Base-by-base conservation (phyloP, 306 rosid genomes). In the Oemleria cerasiformis region DNA sequence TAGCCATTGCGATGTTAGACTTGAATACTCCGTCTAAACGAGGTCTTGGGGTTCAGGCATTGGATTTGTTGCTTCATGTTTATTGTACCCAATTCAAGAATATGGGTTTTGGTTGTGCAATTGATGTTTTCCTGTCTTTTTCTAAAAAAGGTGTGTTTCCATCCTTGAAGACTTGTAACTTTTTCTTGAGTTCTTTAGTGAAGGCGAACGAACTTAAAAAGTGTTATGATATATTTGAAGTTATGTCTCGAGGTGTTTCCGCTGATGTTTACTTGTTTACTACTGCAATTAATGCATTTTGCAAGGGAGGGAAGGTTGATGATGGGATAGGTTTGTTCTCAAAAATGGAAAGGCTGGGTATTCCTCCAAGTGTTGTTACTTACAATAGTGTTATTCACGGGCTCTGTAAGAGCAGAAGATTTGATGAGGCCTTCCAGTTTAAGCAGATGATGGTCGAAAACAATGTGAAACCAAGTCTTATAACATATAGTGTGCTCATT, bases 331-430 rank as follows among this genome's bases (percentile, higher is more conserved):
- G 68, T 14, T 82, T 90, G 86, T 82, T 87, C 30, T 43, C 54
- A 56, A 84, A 71, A 67, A 90, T 87, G 91, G 85, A 82, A 78
- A 80, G 71, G 77, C 47, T 66, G 14, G 89, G 91, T 44, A 72
- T 87, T 79, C 62, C 60, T 21, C 92, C 96, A 6, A 90, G 87
- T 77, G 92, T 79, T 63, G 88, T 90, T 70, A 86, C 89, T 6
- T 90, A 87, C 62, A 90, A 90, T 79, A 87, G 36, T 47, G 40
- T 90, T 65, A 90, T 90, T 62, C 84, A 90, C 67, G 96, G 92
- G 47, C 79, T 90, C 39, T 90, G 86, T 79, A 83, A 84, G 83
- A 71, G 68, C 54, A 85, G 91, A 54, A 86, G 89, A 76, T 64
- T 87, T 34, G 86, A 68, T 8, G 91, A 84, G 56, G 92, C 91